Evolutionary conservation across 179 eudicot species (phyloP), one percentile per base, ranked within the genome.

Genomic region (Sideroxylon spinosum): DNA sequence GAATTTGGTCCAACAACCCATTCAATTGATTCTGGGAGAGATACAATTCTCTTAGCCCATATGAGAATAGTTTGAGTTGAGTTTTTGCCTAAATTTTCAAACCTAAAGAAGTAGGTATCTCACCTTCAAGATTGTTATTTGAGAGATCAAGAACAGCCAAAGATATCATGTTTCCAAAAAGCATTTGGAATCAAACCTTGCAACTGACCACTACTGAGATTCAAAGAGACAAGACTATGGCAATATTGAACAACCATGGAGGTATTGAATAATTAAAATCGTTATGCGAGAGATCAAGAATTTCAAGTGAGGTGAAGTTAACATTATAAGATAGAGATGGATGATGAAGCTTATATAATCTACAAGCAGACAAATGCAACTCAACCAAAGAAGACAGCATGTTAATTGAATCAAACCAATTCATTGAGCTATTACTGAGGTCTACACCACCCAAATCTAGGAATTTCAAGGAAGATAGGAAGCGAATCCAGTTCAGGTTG

Each of bases 401-500:
- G 52, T 72, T 72, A 2, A 72, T 53, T 11, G 46, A 22, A 52
- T 72, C 32, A 28, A 70, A 28, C 73, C 73, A 72, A 52, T 72
- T 7, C 11, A 23, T 22, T 22, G 9, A 61, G 13, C 7, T 37
- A 37, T 3, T 14, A 53, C 37, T 22, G 2, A 72, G 59, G 53
- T 72, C 75, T 22, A 72, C 75, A 3, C 61, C 37, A 16, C 61
- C 59, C 75, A 72, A 25, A 55, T 52, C 60, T 22, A 72, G 75
- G 75, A 50, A 19, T 37, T 52, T 3, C 46, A 72, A 7, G 22
- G 75, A 72, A 12, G 75, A 53, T 12, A 50, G 59, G 53, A 22
- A 12, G 3, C 7, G 59, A 23, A 72, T 5, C 75, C 75, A 72
- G 1, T 55, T 13, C 53, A 72, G 46, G 44, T 52, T 72, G 5